Percentiles rank a stretch among this genome's conserved stretches.
These are phyloP conservation scores for Botrytis deweyae DNA, from an alignment of 2,329 filamentous ascomycete species.

Conservation along the genomic window DNA sequence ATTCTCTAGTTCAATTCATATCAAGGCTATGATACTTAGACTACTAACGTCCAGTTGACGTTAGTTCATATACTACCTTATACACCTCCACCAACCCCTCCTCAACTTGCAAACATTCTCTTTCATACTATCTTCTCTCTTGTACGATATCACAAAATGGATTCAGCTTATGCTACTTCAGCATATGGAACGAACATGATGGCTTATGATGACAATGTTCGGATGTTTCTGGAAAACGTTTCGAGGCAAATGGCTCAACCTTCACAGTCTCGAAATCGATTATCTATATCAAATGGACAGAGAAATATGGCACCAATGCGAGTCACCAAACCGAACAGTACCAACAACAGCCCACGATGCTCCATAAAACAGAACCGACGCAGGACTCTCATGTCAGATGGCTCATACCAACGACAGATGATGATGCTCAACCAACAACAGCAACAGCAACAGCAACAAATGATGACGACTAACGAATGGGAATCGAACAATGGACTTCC, in stretches of 20 bases:
- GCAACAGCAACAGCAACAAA: slow-evolving; percentile 33
- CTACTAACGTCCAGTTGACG: slow-evolving; percentile 25
- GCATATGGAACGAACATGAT: slow-evolving; percentile 29
- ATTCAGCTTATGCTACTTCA: slow-evolving; percentile 26
- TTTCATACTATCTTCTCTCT: slow-evolving; percentile 7
- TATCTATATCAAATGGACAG: slow-evolving; percentile 49
- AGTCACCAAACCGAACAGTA: slow-evolving; percentile 63
- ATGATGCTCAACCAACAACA: slow-evolving; percentile 38
- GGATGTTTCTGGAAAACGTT: slow-evolving; percentile 51
- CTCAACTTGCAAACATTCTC: slow-evolving; percentile 11
- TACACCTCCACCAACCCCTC: slow-evolving; percentile 17
- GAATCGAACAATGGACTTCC: slow-evolving; percentile 39
- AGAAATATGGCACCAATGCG: slow-evolving; percentile 54
- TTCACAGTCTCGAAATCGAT: slow-evolving; percentile 49
- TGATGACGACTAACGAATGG: slow-evolving; percentile 49
- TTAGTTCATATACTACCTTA: slow-evolving; percentile 16
- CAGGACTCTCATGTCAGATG: slow-evolving; percentile 56
- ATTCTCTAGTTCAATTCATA: slow-evolving; percentile 29
- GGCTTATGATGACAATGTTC: slow-evolving; percentile 42
- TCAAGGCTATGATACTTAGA: slow-evolving; percentile 29
- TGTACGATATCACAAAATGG: slow-evolving; percentile 31
- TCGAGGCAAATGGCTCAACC: slow-evolving; percentile 52
- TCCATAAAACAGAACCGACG: slow-evolving; percentile 51
- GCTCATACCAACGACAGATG: slow-evolving; percentile 33
- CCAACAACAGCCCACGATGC: slow-evolving; percentile 66